Evolutionary conservation across 1,139 yeast species (phyloP), one percentile per base, ranked within the genome.

Genomic region (Torulaspora pretoriensis): DNA sequence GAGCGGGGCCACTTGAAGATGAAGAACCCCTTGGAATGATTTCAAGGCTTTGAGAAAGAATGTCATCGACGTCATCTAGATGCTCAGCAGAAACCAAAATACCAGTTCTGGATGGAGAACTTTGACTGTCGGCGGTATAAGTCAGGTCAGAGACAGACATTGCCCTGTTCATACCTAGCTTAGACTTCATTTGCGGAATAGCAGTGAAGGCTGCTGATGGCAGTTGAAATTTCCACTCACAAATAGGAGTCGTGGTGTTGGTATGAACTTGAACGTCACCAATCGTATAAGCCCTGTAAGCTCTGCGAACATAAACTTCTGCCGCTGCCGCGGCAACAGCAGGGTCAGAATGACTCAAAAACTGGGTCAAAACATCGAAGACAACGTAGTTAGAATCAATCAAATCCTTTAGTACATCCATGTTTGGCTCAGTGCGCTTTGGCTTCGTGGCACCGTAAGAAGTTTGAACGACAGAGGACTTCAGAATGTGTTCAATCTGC

Each of bases 381-480:
- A 92, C 97, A 48, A 92, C 88, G 70, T 88, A 95, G 67, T 87
- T 89, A 40, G 97, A 89, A 64, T 92, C 98, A 55, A 92, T 92
- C 48, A 92, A 94, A 67, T 92, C 97, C 59, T 83, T 81, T 55
- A 92, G 77, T 46, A 86, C 75, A 36, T 82, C 83, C 61, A 84
- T 71, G 60, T 83, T 85, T 33, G 99, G 99, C 52, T 82, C 79
- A 53, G 88, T 77, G 64, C 89, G 94, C 59, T 79, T 80, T 45
- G 83, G 78, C 57, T 76, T 75, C 43, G 83, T 78, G 60, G 88
- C 95, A 58, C 97, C 97, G 61, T 90, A 92, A 23, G 83, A 76
- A 29, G 95, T 79, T 60, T 86, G 89, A 57, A 90, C 87, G 40
- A 92, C 97, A 35, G 97, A 82, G 13, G 95, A 81, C 67, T 90